These are phyloP conservation scores for Lotus japonicus DNA, from an alignment of 306 rosid genomes.

Conservation along the genomic window DNA sequence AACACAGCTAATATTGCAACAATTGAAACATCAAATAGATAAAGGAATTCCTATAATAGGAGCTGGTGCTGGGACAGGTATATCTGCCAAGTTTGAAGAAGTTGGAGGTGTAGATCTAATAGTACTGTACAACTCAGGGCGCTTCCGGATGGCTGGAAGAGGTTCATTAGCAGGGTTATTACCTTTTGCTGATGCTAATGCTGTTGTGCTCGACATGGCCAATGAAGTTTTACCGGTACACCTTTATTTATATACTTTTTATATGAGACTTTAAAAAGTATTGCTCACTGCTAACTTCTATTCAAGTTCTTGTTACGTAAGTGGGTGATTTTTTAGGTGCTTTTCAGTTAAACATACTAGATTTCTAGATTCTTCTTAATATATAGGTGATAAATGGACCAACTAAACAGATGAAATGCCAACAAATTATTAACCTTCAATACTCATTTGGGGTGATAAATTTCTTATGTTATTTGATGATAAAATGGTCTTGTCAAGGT, in stretches of 20 bases:
- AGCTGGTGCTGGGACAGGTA: slow-evolving; percentile 95
- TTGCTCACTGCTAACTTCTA: slow-evolving; percentile 5
- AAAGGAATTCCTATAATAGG: slow-evolving; percentile 73
- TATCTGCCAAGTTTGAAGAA: slow-evolving; percentile 98
- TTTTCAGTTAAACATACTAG: background rate
- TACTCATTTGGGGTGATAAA: background rate
- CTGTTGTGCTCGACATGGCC: slow-evolving; percentile 88
- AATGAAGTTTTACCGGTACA: slow-evolving; percentile 90
- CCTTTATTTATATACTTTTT: slow-evolving; percentile 21
- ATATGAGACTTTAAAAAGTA: background rate
- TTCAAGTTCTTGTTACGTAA: slow-evolving; percentile 13
- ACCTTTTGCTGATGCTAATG: slow-evolving; percentile 96
- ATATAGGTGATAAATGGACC: background rate
- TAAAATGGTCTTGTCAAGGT: background rate
- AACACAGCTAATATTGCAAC: slow-evolving; percentile 60
- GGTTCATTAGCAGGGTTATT: slow-evolving; percentile 89
- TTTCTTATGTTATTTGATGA: background rate
- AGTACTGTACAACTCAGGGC: slow-evolving; percentile 86
- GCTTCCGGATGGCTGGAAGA: slow-evolving; percentile 97
- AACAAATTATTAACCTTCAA: background rate
- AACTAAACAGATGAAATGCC: background rate
- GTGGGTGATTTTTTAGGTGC: background rate
- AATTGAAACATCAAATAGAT: slow-evolving; percentile 58
- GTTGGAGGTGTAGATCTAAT: slow-evolving; percentile 90
- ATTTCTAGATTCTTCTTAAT: slow-evolving; percentile 5